Evolutionary conservation across 805 yeast species (phyloP).

Genomic region (Metschnikowia continentalis): DNA sequence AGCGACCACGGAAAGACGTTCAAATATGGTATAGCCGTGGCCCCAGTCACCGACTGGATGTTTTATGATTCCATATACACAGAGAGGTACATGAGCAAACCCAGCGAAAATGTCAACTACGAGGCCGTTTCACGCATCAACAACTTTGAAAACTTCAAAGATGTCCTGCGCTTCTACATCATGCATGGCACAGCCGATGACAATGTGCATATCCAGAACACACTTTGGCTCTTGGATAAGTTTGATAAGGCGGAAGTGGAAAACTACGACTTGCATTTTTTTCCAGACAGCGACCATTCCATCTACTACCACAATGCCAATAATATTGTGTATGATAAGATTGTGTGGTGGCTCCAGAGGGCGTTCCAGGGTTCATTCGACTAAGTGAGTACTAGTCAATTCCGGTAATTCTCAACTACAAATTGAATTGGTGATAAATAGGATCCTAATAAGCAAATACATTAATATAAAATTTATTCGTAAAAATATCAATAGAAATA

Average conservation of each 20-base stretch:
- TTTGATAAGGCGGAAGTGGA: conserved; percentile 51
- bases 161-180: conserved; percentile 55
- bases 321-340: conserved; percentile 63
- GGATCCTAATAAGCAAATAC: too few species aligned
- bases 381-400: not conserved
- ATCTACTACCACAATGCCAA: conserved; percentile 79
- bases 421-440: not conserved
- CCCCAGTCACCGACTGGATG: conserved; percentile 80
- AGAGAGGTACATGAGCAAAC: conserved; percentile 67
- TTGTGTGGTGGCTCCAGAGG: conserved; percentile 61
- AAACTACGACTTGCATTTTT: conserved; percentile 81
- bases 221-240: conserved; percentile 56
- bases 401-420: not conserved
- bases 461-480: too few species aligned
- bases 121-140: conserved; percentile 38
- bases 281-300: conserved; percentile 91
- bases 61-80: conserved; percentile 76
- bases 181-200: conserved; percentile 85
- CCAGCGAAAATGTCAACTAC: conserved; percentile 46
- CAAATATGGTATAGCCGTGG: conserved; percentile 76
- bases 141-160: conserved; percentile 41
- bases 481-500: too few species aligned
- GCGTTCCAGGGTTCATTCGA: conserved; percentile 46
- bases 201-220: conserved; percentile 75
- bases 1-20: conserved; percentile 58